Evolutionary conservation across 2,329 filamentous ascomycete genomes (phyloP), one percentile per base, ranked within the genome.

Genomic region (Sclerotinia nivalis): DNA sequence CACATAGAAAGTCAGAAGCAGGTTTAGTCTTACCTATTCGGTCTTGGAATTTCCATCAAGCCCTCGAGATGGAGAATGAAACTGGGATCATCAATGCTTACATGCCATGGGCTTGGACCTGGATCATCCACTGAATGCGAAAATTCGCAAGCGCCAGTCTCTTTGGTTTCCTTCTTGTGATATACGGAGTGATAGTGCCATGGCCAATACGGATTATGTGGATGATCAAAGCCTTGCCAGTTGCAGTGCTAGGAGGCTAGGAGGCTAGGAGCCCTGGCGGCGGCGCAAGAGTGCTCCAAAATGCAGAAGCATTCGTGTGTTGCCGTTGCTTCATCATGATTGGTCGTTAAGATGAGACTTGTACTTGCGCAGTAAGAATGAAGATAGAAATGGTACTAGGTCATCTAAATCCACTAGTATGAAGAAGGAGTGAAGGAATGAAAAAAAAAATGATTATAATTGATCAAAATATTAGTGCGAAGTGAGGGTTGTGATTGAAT

Each of bases 171-270:
- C n/a, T 45, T 50, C 50, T 59, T 50, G 54, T 60, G 43, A 60
- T 58, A 37, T 43, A 43, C 40, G 13, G 40, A 43, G 40, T 43
- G 28, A 68, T 31, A 22, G 66, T 40, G 47, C 45, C 13, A 50
- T 50, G 60, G 60, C 28, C 22, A 50, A 64, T 64, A 64, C 60
- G 45, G 28, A 62, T 47, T 37, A 31, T 50, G 31, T 62, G 66
- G 62, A 64, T 69, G 66, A 69, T 55, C 66, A 69, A 50, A 68
- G 66, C 50, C 66, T 49, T 62, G 31, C 47, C 66, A 47, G 45
- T 60, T 20, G 37, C 52, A 58, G 45, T 61, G n/a, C n/a, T n/a
- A n/a, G 9, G 37, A 10, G 10, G 25, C 66, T 31, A 54, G 54
- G 28, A 67, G 52, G 22, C 62, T 40, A 40, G 37, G 37, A 40